Evolutionary conservation across 106 monocot species (phyloP).

Genomic region (Phalaenopsis equestris): DNA sequence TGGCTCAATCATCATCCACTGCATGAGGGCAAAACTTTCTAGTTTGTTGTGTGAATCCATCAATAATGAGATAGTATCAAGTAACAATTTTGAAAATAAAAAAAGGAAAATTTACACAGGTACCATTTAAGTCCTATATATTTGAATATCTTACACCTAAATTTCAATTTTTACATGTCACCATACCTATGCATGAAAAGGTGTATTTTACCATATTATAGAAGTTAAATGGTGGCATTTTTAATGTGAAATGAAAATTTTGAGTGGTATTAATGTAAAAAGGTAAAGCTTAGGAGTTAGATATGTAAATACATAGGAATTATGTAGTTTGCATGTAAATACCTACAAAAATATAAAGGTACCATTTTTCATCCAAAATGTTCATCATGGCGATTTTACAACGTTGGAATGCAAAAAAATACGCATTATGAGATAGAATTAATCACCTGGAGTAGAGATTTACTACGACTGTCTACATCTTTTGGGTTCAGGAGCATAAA

Average conservation of each 20-base stretch:
- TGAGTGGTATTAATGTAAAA: no score
- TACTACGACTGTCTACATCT: conserved; percentile 21
- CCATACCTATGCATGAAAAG: no score
- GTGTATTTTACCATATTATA: no score
- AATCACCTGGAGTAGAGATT: conserved; percentile 50
- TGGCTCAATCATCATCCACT: background rate
- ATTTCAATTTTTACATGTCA: no score
- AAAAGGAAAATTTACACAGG: no score
- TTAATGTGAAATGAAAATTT: no score
- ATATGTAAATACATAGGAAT: no score
- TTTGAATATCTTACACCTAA: no score
- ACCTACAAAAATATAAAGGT: background rate
- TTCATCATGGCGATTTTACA: background rate
- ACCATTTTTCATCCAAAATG: background rate
- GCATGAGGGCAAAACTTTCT: background rate
- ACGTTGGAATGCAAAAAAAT: background rate
- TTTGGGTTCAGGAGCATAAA: conserved; percentile 49
- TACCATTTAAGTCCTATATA: no score
- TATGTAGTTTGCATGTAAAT: no score
- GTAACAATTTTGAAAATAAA: background rate
- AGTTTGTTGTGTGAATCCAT: background rate
- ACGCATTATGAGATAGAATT: background rate
- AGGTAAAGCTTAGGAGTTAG: no score
- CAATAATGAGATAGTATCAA: background rate
- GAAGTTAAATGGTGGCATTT: no score